phyloP scores from a whole-genome alignment of 139 green algal species.

The Eudorina sp. region DNA sequence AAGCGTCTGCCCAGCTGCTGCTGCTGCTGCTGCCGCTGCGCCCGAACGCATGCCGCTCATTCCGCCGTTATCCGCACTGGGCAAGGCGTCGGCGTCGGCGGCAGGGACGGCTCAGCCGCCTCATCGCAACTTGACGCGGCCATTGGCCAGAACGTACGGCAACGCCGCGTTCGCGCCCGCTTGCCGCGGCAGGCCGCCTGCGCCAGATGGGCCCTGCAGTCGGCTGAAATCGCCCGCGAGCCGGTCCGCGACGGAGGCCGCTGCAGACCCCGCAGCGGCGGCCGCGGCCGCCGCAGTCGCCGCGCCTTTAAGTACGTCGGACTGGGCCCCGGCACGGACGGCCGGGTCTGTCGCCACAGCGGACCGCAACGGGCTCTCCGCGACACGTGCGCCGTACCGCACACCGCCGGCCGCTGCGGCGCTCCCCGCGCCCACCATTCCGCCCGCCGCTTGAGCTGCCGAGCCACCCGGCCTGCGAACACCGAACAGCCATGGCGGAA shows the following conservation, averaged over 20 bases:
- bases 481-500: no score
- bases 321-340: not conserved
- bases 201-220: slow-evolving; percentile 32
- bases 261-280: not conserved
- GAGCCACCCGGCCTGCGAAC: slow-evolving; percentile 1
- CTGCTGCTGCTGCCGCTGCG: no score
- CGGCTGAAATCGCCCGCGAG: slow-evolving; percentile 38
- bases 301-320: slow-evolving; percentile 10
- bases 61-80: no score
- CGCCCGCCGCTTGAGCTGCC: not conserved
- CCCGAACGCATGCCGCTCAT: no score
- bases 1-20: no score
- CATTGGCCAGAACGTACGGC: slow-evolving; percentile 53
- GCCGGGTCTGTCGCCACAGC: not conserved
- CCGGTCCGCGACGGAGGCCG: slow-evolving; percentile 24
- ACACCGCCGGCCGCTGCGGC: not conserved
- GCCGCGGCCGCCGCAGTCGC: not conserved
- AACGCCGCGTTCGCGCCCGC: slow-evolving; percentile 32
- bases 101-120: no score
- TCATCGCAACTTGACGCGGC: slow-evolving; percentile 40
- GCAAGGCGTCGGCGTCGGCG: no score
- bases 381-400: slow-evolving; percentile 36
- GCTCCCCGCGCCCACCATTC: not conserved
- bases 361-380: slow-evolving; percentile 24
- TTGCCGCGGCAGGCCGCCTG: not conserved